A percentile compares a stretch with the other conserved stretches of the same genome.
Conservation (phyloP, 2,329 filamentous ascomycete genomes). For the Zasmidium cellare region DNA sequence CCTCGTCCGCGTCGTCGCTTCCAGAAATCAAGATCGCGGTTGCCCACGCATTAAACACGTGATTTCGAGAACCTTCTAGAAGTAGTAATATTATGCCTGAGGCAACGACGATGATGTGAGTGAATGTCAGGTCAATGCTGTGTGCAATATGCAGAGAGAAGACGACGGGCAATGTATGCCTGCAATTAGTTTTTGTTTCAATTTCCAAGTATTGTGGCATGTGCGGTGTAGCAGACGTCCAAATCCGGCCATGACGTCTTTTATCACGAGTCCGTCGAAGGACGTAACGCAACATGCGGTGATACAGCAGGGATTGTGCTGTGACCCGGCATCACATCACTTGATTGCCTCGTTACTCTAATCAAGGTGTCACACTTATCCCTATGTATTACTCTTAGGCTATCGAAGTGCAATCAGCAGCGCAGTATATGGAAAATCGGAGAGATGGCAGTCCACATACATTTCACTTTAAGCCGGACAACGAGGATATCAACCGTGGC, state of each 20-base stretch:
- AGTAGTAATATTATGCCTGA: background rate
- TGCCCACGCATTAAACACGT: background rate
- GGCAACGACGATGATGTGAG: background rate
- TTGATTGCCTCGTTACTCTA: too few relatives aligned
- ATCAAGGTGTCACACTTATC: too few relatives aligned
- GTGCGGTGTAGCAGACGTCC: background rate
- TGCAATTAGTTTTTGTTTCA: background rate
- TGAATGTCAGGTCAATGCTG: background rate
- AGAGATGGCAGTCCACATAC: too few relatives aligned
- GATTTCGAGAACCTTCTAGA: conserved; percentile 2
- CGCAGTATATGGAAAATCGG: too few relatives aligned
- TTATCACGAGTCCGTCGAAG: background rate
- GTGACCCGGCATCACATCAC: too few relatives aligned
- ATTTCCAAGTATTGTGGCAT: background rate
- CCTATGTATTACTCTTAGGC: too few relatives aligned
- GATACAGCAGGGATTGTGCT: background rate
- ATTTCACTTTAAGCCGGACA: too few relatives aligned
- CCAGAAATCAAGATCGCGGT: background rate
- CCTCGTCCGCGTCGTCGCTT: background rate
- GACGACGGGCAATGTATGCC: background rate
- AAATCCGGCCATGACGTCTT: background rate
- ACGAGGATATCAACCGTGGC: too few relatives aligned
- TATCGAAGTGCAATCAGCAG: too few relatives aligned
- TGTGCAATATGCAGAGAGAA: background rate
- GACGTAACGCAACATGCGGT: background rate